Conservation (phyloP, 495 filamentous ascomycete species). For the Penicillium silybi region DNA sequence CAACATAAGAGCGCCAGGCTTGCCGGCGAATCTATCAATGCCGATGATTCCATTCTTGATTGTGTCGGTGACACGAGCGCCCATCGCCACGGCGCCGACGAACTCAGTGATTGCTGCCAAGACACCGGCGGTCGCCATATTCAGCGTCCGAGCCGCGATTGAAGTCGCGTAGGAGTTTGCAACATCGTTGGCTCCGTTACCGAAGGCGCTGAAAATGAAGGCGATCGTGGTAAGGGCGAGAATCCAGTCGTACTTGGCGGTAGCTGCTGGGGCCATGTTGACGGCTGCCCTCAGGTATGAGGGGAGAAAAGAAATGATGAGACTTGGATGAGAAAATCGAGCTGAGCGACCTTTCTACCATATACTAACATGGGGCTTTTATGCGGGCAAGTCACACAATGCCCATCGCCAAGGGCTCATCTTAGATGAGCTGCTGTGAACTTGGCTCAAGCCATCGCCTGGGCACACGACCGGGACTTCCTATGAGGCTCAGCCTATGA, state of each 20-base stretch:
- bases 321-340: background rate
- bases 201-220: conserved; percentile 41
- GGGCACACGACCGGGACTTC: background rate
- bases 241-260: conserved; percentile 48
- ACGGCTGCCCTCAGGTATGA: background rate
- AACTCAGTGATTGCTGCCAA: conserved; percentile 45
- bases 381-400: background rate
- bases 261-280: conserved; percentile 23
- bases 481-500: background rate
- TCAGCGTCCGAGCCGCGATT: conserved; percentile 33
- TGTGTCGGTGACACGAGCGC: conserved; percentile 60
- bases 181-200: conserved; percentile 47
- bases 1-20: conserved; percentile 56
- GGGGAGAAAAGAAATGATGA: background rate
- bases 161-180: conserved; percentile 44
- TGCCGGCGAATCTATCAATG: conserved; percentile 45
- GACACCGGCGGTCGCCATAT: conserved; percentile 36
- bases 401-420: background rate
- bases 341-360: background rate
- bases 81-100: conserved; percentile 59
- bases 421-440: background rate
- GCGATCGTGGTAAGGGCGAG: conserved; percentile 42
- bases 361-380: background rate
- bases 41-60: conserved; percentile 64
- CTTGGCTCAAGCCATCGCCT: background rate